Percentiles rank a stretch among this genome's conserved stretches.
phyloP scores from a whole-genome alignment of 1,284 basidiomycete genomes.

The Phylloporus gajari region DNA sequence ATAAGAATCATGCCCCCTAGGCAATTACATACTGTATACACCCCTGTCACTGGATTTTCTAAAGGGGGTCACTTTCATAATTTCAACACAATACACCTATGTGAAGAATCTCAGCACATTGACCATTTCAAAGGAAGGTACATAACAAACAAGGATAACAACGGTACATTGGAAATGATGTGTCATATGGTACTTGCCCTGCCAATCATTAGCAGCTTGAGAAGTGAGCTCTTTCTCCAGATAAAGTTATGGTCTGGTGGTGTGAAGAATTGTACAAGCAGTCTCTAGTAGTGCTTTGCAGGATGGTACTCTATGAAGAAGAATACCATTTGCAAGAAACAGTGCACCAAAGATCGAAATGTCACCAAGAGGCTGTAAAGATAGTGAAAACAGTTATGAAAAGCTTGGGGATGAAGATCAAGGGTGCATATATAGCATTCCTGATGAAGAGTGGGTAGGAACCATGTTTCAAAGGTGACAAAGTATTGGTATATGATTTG shows the following conservation, averaged over 20 bases:
- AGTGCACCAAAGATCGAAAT: constrained; percentile 7
- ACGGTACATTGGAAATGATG: not conserved
- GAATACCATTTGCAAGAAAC: constrained; percentile 15
- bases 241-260: not conserved
- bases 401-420: too few species aligned
- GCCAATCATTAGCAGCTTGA: not conserved
- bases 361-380: too few species aligned
- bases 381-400: too few species aligned
- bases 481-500: too few species aligned
- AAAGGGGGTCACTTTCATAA: not conserved
- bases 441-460: too few species aligned
- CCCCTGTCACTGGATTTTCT: not conserved
- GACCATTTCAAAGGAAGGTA: not conserved
- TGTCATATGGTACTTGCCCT: not conserved
- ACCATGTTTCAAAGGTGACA: too few species aligned
- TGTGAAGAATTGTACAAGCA: not conserved
- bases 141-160: not conserved
- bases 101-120: not conserved
- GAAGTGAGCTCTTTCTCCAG: not conserved
- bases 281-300: not conserved
- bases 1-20: not conserved
- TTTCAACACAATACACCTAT: not conserved
- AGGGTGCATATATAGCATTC: too few species aligned
- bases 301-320: not conserved
- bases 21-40: not conserved